A percentile compares a stretch with the other conserved stretches of the same genome.
Evolutionary conservation across 345 rosid genomes (phyloP).

Genomic region (Physaria fendleri): DNA sequence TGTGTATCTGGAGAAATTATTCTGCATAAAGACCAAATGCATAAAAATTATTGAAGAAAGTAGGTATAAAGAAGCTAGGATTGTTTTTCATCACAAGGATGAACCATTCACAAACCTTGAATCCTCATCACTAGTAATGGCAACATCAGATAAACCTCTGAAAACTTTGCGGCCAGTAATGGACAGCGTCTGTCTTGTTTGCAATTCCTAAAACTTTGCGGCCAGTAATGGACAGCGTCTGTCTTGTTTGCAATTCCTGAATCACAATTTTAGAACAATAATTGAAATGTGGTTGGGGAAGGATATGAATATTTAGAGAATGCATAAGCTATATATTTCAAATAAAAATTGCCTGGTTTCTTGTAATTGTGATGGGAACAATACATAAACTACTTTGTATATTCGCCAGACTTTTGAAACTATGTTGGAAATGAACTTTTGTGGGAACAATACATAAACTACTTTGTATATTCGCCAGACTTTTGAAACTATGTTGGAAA

Average conservation of each 20-base stretch:
- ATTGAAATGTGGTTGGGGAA: constrained; percentile 1
- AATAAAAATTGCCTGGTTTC: background rate
- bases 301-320: background rate
- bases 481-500: background rate
- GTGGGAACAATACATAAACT: background rate
- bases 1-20: constrained; percentile 64
- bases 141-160: constrained; percentile 66
- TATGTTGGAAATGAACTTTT: background rate
- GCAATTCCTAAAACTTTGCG: constrained; percentile 31
- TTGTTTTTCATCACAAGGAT: constrained; percentile 8
- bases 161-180: constrained; percentile 43
- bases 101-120: constrained; percentile 48
- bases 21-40: constrained; percentile 35
- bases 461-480: background rate
- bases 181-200: constrained; percentile 41
- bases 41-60: constrained; percentile 9
- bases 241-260: constrained; percentile 61
- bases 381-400: background rate
- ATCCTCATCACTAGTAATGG: constrained; percentile 45
- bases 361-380: background rate
- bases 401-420: background rate
- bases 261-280: constrained; percentile 17
- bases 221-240: constrained; percentile 45
- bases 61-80: constrained; percentile 1
- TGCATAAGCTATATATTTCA: no score